Evolutionary conservation across 176 grass and related monocot species (phyloP).

Genomic region (Elaeis guineensis): DNA sequence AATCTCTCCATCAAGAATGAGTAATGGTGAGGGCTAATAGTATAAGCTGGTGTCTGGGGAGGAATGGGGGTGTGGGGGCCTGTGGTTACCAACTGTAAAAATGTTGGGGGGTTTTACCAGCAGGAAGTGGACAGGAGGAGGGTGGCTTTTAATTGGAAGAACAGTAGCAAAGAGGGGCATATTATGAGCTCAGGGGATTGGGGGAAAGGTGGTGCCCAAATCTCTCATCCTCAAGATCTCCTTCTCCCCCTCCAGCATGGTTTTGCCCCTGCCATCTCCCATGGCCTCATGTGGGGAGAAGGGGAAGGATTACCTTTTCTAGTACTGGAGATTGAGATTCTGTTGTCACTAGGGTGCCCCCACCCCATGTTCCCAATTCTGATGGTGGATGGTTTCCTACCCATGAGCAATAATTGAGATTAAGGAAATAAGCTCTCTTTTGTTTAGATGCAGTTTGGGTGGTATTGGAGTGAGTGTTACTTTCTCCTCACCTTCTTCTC

Average conservation of each 20-base stretch:
- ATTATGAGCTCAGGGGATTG: slow-evolving; percentile 4
- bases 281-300: slow-evolving; percentile 7
- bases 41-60: too few species aligned
- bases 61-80: background rate
- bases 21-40: background rate
- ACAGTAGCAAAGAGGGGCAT: slow-evolving; percentile 4
- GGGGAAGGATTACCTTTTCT: background rate
- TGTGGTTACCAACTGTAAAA: slow-evolving; percentile 30
- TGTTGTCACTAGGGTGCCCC: slow-evolving; percentile 5
- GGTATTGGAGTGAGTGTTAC: background rate
- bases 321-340: background rate
- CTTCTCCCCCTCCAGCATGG: slow-evolving; percentile 15
- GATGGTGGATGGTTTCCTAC: too few species aligned
- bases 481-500: too few species aligned
- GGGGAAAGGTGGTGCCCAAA: slow-evolving; percentile 9
- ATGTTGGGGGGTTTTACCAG: slow-evolving; percentile 15
- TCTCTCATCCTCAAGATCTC: slow-evolving; percentile 17
- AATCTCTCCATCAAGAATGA: slow-evolving; percentile 29
- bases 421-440: too few species aligned
- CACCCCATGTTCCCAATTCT: too few species aligned
- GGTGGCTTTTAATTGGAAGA: slow-evolving; percentile 14
- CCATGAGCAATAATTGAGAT: too few species aligned
- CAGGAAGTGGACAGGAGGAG: slow-evolving; percentile 8
- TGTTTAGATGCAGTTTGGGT: background rate
- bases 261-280: slow-evolving; percentile 11